Base-by-base conservation (phyloP, 768 basidiomycete genomes). In the Trametes coccinea region DNA sequence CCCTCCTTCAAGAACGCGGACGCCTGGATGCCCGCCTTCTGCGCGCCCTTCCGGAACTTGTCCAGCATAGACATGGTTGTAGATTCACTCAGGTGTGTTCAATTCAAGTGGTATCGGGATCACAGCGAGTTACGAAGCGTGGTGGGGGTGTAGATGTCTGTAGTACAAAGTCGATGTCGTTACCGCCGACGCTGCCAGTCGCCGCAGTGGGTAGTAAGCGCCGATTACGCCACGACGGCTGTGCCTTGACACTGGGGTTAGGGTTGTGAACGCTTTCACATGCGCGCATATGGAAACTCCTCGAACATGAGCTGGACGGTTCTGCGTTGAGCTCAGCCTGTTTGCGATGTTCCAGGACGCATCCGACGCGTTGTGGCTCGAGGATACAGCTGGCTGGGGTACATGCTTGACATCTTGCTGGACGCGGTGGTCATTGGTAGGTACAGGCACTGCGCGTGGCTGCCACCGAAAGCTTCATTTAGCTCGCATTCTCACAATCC, bases 1-100 rank as follows among this genome's bases (percentile, higher is more conserved):
- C 87, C 84, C 16, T 86, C 82, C 61, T 84, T 86, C 9, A 87
- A 77, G 66, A 95, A 88, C 0, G 90, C 85, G 0, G 88, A 82
- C 0, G 93, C 93, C 68, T 94, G 92, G 0, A 87, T 76, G 29
- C 88, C 86, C 1, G 92, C 93, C 72, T 92, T 92, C 74, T 87
- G 83, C 0, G 93, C 93, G 5, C 90, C 90, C 60, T 81, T 81
- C 63, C 78, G 84, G 78, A 94, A 89, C 75, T 92, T 93, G 72
- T 91, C 88, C 53, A 95, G 76, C 75, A 92, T 75, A n/a, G 80
- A 80, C 81, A 83, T 82, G 37, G 58, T 37, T 60, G 52, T 43
- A 33, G 8, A 13, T 6, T 29, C 11, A 45, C 31, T 17, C 41
- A 43, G 29, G 11, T 30, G n/a, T 11, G 47, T 49, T 11, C 14